phyloP scores from a whole-genome alignment of 192 early-diverging fungal genomes.

The Piromyces finnis region DNA sequence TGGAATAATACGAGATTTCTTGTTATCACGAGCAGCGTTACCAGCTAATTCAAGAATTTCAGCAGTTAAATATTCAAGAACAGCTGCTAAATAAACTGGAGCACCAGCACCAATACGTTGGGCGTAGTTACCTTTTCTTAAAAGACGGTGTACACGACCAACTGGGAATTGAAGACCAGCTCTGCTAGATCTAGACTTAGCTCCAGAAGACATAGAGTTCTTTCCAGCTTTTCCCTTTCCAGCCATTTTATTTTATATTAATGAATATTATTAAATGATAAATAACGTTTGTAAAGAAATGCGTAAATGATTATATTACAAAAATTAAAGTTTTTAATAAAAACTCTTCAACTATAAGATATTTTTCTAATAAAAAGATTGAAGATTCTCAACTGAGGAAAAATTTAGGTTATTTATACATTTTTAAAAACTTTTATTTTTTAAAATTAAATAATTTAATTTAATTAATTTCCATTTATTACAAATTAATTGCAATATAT shows the following conservation, averaged over 20 bases:
- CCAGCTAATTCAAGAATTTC: conserved; percentile 94
- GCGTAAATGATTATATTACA: background rate
- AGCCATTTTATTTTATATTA: background rate
- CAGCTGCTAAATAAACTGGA: conserved; percentile 87
- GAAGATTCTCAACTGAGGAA: background rate
- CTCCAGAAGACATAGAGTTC: conserved; percentile 2
- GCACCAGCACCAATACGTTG: conserved; percentile 78
- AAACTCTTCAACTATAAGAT: background rate
- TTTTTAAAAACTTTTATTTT: background rate
- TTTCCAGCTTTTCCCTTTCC: conserved; percentile 5
- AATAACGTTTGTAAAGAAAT: background rate
- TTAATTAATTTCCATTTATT: background rate
- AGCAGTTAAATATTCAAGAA: conserved; percentile 87
- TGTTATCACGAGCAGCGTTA: conserved; percentile 87
- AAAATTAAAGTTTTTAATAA: background rate
- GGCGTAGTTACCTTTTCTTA: conserved; percentile 88
- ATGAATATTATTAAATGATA: background rate
- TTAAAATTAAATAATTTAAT: background rate
- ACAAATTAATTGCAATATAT: background rate
- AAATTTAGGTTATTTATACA: background rate
- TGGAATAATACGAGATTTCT: conserved; percentile 88
- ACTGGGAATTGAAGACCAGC: conserved; percentile 95
- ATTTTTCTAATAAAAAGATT: background rate
- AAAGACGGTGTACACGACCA: conserved; percentile 88
- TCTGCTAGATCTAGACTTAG: conserved; percentile 67